Conservation (phyloP, 2,329 filamentous ascomycete genomes). For the Calonectria fujianensis region DNA sequence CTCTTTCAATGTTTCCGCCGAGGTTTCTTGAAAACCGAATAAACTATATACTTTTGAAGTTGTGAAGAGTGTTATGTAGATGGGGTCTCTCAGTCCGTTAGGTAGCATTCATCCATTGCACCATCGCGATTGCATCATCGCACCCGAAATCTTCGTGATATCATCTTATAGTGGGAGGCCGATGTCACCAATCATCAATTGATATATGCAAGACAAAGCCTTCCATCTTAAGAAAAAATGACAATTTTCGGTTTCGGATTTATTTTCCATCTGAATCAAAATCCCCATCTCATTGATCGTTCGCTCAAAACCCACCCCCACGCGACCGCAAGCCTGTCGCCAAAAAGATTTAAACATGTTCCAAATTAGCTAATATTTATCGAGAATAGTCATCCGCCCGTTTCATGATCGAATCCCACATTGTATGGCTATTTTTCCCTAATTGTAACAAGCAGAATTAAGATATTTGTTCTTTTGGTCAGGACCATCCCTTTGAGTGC, state of each 20-base stretch:
- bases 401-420: neutral
- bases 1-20: neutral
- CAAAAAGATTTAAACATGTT: neutral
- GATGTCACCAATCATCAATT: neutral
- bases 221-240: neutral
- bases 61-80: neutral
- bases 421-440: neutral
- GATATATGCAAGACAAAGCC: neutral
- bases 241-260: neutral
- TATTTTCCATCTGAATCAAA: neutral
- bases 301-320: neutral
- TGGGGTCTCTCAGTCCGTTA: neutral
- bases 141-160: constrained; percentile 5
- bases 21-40: neutral
- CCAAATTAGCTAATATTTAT: neutral
- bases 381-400: neutral
- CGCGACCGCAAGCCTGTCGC: neutral
- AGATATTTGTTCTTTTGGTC: too few species aligned
- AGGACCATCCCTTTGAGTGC: too few species aligned
- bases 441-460: neutral
- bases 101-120: constrained; percentile 7
- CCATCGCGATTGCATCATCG: constrained; percentile 15
- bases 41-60: neutral
- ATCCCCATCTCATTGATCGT: neutral
- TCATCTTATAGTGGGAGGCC: neutral